Percentiles rank a stretch among this genome's conserved stretches.
Conservation (phyloP, 1,139 yeast species). For the Taphrina wiesneri region DNA sequence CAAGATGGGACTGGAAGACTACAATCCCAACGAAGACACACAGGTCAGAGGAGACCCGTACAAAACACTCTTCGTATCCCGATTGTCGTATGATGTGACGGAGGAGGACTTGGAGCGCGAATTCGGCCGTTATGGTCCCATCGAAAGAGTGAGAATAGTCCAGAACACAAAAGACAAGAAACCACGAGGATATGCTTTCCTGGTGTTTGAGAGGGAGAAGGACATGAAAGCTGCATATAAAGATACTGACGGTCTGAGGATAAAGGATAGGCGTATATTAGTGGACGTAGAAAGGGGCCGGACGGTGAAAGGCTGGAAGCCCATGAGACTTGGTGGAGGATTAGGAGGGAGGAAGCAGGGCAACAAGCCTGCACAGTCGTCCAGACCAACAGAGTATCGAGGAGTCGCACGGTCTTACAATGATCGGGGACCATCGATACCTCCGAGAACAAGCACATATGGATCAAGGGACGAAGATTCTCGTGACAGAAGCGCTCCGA, state of each 20-base stretch:
- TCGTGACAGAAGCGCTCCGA: slow-evolving; percentile 8
- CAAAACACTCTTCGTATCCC: slow-evolving; percentile 72
- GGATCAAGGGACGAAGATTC: not conserved
- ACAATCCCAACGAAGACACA: slow-evolving; percentile 57
- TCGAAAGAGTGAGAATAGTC: slow-evolving; percentile 66
- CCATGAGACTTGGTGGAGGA: slow-evolving; percentile 75
- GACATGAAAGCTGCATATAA: slow-evolving; percentile 63
- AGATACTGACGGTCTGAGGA: slow-evolving; percentile 57
- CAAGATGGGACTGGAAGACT: slow-evolving; percentile 49
- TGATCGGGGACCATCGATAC: slow-evolving; percentile 18
- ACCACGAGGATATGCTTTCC: slow-evolving; percentile 82
- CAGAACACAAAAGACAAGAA: slow-evolving; percentile 56
- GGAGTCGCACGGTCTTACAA: slow-evolving; percentile 7
- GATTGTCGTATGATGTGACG: slow-evolving; percentile 65
- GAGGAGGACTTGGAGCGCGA: slow-evolving; percentile 69
- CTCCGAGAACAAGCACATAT: not conserved
- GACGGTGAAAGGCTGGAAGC: slow-evolving; percentile 73
- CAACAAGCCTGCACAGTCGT: slow-evolving; percentile 36
- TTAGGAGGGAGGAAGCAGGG: slow-evolving; percentile 63
- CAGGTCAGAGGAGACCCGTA: slow-evolving; percentile 73
- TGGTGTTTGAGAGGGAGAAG: slow-evolving; percentile 63
- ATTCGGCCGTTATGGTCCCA: slow-evolving; percentile 67
- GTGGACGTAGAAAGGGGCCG: slow-evolving; percentile 88
- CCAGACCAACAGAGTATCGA: not conserved
- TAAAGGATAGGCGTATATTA: slow-evolving; percentile 58